Evolutionary conservation across 129 eudicot species (phyloP).

Genomic region (Erigeron canadensis): DNA sequence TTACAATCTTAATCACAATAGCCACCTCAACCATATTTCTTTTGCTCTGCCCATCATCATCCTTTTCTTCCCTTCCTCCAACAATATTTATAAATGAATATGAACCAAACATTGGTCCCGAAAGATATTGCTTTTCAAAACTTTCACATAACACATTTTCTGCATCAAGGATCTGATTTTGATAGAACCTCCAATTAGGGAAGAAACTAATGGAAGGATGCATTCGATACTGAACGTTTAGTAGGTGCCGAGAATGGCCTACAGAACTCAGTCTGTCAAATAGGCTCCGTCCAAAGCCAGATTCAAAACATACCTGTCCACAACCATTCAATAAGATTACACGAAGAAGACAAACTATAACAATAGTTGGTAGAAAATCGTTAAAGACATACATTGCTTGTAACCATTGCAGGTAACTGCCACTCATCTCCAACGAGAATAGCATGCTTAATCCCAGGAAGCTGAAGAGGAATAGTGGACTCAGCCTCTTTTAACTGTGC

Average conservation of each 20-base stretch:
- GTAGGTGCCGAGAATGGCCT: no score
- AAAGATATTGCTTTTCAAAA: no score
- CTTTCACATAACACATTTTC: no score
- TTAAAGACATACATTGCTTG: background rate
- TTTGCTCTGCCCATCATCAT: conserved; percentile 45
- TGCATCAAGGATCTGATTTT: no score
- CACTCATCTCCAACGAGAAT: background rate
- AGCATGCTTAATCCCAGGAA: background rate
- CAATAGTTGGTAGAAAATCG: background rate
- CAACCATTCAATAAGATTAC: no score
- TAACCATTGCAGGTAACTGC: background rate
- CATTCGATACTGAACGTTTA: no score
- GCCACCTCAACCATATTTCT: conserved; percentile 73
- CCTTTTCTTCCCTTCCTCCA: conserved; percentile 60
- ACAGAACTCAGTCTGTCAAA: no score
- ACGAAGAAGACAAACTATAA: no score
- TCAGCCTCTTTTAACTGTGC: background rate
- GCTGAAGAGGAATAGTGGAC: background rate
- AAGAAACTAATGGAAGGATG: no score
- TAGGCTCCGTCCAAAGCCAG: no score
- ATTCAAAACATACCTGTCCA: no score
- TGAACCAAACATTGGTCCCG: conserved; percentile 48
- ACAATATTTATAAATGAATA: conserved; percentile 53
- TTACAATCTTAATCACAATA: conserved; percentile 47
- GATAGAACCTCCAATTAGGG: no score